These are phyloP conservation scores for Insectozyma bohioensis DNA, from an alignment of 1,139 yeast genomes.

Conservation along the genomic window DNA sequence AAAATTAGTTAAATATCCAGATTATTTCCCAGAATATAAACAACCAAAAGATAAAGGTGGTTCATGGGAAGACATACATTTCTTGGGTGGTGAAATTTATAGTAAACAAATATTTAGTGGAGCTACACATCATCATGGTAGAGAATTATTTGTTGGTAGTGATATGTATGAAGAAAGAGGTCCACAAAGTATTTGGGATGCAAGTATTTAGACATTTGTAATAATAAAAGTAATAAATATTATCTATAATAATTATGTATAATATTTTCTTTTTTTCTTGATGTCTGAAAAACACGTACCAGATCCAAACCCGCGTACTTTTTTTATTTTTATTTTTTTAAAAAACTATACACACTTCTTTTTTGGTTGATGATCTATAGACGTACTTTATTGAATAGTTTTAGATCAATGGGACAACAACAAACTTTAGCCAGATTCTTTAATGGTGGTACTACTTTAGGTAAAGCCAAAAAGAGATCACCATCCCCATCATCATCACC, in stretches of 20 bases:
- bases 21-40: constrained; percentile 96
- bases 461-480: constrained; percentile 1
- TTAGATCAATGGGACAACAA: constrained; percentile 34
- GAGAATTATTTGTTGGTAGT: constrained; percentile 69
- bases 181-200: constrained; percentile 65
- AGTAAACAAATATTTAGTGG: constrained; percentile 78
- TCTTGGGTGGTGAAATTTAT: constrained; percentile 85
- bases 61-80: constrained; percentile 65
- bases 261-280: too few relatives aligned
- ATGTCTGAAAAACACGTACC: too few relatives aligned
- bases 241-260: too few relatives aligned
- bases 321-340: too few relatives aligned
- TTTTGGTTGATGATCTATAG: not conserved
- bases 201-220: constrained; percentile 24
- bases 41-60: constrained; percentile 60
- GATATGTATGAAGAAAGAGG: constrained; percentile 80
- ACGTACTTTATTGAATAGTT: not conserved
- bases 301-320: too few relatives aligned
- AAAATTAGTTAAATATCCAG: constrained; percentile 72
- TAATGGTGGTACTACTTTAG: constrained; percentile 17
- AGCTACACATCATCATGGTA: constrained; percentile 53
- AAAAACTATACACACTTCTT: too few relatives aligned
- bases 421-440: constrained; percentile 39
- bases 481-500: too few relatives aligned
- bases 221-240: too few relatives aligned